Base-by-base conservation (phyloP, 345 rosid genomes). In the Rhodomyrtus tomentosa region DNA sequence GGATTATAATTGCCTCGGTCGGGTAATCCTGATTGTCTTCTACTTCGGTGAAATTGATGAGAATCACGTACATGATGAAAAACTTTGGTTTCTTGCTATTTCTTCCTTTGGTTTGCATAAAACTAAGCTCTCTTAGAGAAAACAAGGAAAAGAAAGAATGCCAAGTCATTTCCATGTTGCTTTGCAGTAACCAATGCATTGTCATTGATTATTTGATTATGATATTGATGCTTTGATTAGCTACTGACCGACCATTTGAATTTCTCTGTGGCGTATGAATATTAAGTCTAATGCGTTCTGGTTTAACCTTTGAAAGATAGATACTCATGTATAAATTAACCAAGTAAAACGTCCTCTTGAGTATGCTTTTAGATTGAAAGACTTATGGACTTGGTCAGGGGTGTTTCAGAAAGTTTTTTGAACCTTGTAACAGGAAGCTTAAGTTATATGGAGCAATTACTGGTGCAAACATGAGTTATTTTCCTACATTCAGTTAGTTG, bases 1-100 rank as follows among this genome's bases (percentile, higher is more conserved):
- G 90, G 99, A 96, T 89, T 83, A 89, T 86, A 96, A 96, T 90
- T 92, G 90, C 59, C 93, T 95, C 51, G 87, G 84, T 85, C 95
- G 93, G 96, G 99, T 96, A 91, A 87, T 49, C 22, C 32, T 74
- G 38, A 59, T 83, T 88, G 49, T 86, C 84, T 83, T 54, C 36
- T 80, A 38, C 56, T 59, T 22, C 24, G 55, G 6, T 68, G 62
- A 74, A 81, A 5, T 49, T 74, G 15, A 82, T 73, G 45, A 50
- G 24, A 53, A 36, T 81, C 53, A 85, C 82, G 27, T 32, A 45
- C 68, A 49, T n/a, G 72, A 42, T 22, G 62, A 50, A 32, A 49
- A 50, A 25, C 2, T 48, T 72, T 50, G n/a, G 36, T 15, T 50
- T 50, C 74, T 49, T 24, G 54, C 59, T 50, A 49, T 83, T 25